Base-by-base conservation (phyloP, 2,329 filamentous ascomycete species). In the Colletotrichum liaoningense region DNA sequence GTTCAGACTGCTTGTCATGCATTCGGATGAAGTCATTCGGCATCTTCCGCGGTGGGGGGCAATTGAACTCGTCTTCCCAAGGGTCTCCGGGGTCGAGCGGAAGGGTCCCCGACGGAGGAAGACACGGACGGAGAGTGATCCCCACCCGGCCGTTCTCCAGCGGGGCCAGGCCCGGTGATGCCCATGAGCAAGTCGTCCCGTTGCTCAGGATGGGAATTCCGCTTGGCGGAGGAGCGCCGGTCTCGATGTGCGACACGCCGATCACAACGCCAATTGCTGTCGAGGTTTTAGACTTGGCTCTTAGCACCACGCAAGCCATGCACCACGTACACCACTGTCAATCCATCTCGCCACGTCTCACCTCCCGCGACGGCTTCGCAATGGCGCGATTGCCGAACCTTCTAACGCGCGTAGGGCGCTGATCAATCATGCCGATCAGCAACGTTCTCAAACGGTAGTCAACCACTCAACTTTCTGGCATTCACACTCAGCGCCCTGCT, bases 11-110 rank as follows among this genome's bases (percentile, higher is more conserved):
- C 52, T 30, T 38, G 6, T 55, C 28, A 8, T 54, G 8, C 38
- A 11, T 73, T 71, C 71, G 65, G 71, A 66, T 56, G 71, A 73
- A 33, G 56, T 30, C 35, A 16, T 4, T 26, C 71, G 71, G 71
- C 42, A 38, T 73, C 33, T 66, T 71, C 60, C 71, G 67, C 16
- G 33, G 4, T n/a, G 42, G 9, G 12, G 46, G 38, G 30, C 30
- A 55, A 5, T 11, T 52, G 33, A 56, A 30, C 71, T 42, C 42
- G 63, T 26, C n/a, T 11, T 55, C 11, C 28, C 62, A 9, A 38
- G 62, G 62, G 62, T 63, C 28, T 30, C 38, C 59, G n/a, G 5
- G 26, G 14, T n/a, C 26, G 7, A 12, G 38, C 65, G 46, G 38
- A 16, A 63, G 9, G 22, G 33, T 9, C 14, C 8, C 60, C 46